Evolutionary conservation across 257 asterid species (phyloP).

Genomic region (Plantago elongata): DNA sequence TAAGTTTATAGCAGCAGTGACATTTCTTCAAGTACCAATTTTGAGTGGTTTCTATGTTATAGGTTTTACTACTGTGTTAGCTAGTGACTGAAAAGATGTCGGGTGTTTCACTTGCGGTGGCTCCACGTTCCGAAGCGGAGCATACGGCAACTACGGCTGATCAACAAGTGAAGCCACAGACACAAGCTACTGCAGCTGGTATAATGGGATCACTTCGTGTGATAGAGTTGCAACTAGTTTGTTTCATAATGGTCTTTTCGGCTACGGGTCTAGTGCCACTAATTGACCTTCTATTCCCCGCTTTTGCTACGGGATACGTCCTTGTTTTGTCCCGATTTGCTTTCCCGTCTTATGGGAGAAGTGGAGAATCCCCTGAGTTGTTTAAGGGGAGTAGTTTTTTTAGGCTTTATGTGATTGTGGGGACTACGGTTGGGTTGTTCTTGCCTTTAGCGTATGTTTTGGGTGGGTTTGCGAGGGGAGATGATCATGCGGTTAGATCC

Average conservation of each 20-base stretch:
- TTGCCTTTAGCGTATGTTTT: constrained; percentile 82
- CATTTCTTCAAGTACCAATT: no score
- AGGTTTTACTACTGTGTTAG: no score
- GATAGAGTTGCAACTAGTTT: constrained; percentile 80
- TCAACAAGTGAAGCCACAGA: constrained; percentile 3
- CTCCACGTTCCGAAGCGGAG: constrained; percentile 30
- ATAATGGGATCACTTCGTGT: constrained; percentile 88
- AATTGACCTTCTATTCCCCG: constrained; percentile 67
- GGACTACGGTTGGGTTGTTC: constrained; percentile 67
- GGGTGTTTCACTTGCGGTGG: constrained; percentile 50
- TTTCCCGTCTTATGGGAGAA: constrained; percentile 45
- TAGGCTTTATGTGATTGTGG: constrained; percentile 48
- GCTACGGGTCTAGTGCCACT: constrained; percentile 78
- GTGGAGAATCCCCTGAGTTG: constrained; percentile 32
- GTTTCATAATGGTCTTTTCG: constrained; percentile 83
- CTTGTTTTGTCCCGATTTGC: constrained; percentile 50
- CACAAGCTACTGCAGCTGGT: constrained; percentile 26
- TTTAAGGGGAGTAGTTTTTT: constrained; percentile 55
- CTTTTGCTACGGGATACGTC: constrained; percentile 50
- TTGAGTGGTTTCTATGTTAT: no score
- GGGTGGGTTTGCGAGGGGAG: constrained; percentile 92
- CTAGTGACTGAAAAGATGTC: constrained; percentile 34
- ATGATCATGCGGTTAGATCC: constrained; percentile 74
- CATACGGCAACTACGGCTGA: constrained; percentile 1
- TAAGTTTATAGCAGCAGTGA: no score